phyloP scores from a whole-genome alignment of 768 basidiomycete genomes.

The Pleurotus tuoliensis region DNA sequence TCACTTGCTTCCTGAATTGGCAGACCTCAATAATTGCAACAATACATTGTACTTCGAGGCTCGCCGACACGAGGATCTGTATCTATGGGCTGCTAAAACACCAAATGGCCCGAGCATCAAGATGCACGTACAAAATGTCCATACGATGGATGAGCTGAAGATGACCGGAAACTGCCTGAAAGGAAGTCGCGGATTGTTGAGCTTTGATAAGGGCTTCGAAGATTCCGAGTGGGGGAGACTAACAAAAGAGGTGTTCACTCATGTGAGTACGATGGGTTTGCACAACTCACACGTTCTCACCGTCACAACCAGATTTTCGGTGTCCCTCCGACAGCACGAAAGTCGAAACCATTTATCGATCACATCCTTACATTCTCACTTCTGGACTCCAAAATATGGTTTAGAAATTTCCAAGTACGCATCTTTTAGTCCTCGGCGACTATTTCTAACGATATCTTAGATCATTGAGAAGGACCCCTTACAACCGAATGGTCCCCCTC shows the following conservation, averaged over 20 bases:
- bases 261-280: conserved; percentile 48
- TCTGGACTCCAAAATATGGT: conserved; percentile 96
- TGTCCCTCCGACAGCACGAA: conserved; percentile 86
- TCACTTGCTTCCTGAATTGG: conserved; percentile 89
- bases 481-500: conserved; percentile 80
- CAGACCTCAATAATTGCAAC: conserved; percentile 97
- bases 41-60: conserved; percentile 98
- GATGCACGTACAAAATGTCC: conserved; percentile 96
- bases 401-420: conserved; percentile 94
- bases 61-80: conserved; percentile 91
- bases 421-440: neutral
- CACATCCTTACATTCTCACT: conserved; percentile 96
- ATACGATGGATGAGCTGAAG: conserved; percentile 99
- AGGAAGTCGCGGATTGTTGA: conserved; percentile 87
- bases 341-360: conserved; percentile 95
- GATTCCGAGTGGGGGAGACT: conserved; percentile 81
- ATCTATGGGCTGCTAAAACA: conserved; percentile 94
- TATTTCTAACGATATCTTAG: conserved; percentile 34
- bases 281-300: neutral
- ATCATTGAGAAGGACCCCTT: conserved; percentile 93
- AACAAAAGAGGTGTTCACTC: conserved; percentile 91
- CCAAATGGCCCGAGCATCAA: conserved; percentile 98
- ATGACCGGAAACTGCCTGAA: conserved; percentile 99
- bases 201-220: conserved; percentile 90
- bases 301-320: conserved; percentile 74